A percentile compares a stretch with the other conserved stretches of the same genome.
Evolutionary conservation across 805 yeast species (phyloP).

Genomic region (Suhomyces sp.): DNA sequence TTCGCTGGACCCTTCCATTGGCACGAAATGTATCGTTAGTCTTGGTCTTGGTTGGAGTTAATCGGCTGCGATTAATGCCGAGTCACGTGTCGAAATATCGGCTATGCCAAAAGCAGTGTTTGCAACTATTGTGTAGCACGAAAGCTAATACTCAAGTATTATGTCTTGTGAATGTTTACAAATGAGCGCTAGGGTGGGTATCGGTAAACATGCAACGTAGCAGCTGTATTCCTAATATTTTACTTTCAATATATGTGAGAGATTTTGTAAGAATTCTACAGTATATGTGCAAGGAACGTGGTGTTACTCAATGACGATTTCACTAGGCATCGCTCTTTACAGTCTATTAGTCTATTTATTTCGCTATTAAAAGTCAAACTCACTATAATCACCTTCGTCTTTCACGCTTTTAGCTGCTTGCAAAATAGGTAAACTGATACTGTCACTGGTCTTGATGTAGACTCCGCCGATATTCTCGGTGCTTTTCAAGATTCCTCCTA

Average conservation of each 20-base stretch:
- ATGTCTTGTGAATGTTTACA: neutral
- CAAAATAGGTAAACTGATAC: conserved; percentile 60
- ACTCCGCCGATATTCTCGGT: conserved; percentile 46
- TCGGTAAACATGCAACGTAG: neutral
- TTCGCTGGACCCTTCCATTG: neutral
- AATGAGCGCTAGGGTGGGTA: neutral
- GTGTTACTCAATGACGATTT: neutral
- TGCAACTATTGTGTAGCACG: neutral
- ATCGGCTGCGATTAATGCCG: neutral
- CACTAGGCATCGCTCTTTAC: neutral
- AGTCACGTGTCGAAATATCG: neutral
- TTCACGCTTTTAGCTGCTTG: conserved; percentile 7
- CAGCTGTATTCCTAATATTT: neutral
- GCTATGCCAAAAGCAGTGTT: neutral
- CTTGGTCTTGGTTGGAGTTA: neutral
- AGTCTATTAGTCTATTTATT: neutral
- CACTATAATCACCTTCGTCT: conserved; percentile 22
- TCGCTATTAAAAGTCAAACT: conserved; percentile 16
- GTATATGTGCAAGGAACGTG: neutral
- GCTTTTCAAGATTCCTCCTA: conserved; percentile 55
- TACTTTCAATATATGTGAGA: neutral
- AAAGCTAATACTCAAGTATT: neutral
- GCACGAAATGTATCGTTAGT: neutral
- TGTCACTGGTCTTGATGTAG: conserved; percentile 63
- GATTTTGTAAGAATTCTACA: neutral